Evolutionary conservation across 2,329 filamentous ascomycete species (phyloP), one percentile per base, ranked within the genome.

Genomic region (Cordyceps militaris): DNA sequence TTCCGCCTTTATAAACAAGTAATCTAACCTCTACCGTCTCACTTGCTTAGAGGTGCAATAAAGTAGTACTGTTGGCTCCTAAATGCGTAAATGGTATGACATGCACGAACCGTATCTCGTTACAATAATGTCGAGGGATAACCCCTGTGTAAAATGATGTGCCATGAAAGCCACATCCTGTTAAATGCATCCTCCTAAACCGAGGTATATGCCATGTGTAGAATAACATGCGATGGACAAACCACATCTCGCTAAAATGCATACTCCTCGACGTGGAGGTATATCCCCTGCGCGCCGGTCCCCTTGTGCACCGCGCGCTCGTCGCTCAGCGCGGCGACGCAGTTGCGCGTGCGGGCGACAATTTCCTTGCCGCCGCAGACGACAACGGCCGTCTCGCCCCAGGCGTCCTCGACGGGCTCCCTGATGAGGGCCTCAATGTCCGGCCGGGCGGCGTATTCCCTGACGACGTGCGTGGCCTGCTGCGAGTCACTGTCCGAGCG

Each of bases 231-330:
- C 38, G 38, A 19, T 32, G 6, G 30, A 6, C 30, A 23, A 23
- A 23, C n/a, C 6, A 11, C n/a, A n/a, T n/a, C n/a, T n/a, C 50
- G 19, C 28, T 64, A 82, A 61, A 81, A 81, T 24, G 74, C 75
- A 66, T 84, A 85, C 66, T 85, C 82, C 61, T 85, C 83, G 1
- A 80, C 81, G 65, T 83, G 77, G 57, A 85, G 64, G 65, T 79
- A 77, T 42, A 86, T 85, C 0, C 83, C 83, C 65, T 86, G 83
- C 0, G 83, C 82, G 1, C 81, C 82, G 0, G 81, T 85, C 5
- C 83, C 83, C 66, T 86, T 86, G 65, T 85, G 83, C 23, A 85
- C 82, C 0, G 79, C 83, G 42, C 83, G 71, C 69, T 85, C 82
- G 63, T 86, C 82, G 55, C 80, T 83, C 60, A 85, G 61, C 30